Percentiles rank a stretch among this genome's conserved stretches.
phyloP scores from a whole-genome alignment of 1,284 basidiomycete species.

The Waitea zeae region DNA sequence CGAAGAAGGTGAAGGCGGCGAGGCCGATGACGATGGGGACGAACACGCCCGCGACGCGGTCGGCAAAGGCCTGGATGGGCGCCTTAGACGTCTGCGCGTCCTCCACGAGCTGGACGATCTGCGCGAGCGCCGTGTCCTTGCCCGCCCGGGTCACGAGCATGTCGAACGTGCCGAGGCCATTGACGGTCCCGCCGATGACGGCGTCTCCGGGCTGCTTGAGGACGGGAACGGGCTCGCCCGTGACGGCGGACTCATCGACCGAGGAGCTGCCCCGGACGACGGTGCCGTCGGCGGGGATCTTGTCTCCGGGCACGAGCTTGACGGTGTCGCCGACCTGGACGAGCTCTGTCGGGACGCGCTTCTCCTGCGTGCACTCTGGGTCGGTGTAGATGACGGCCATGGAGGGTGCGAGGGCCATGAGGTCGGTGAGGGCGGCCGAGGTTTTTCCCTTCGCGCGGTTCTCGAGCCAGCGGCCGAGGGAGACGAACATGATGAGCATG shows the following conservation, averaged over 20 bases:
- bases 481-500: conserved; percentile 97
- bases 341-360: conserved; percentile 86
- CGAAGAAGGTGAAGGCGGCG: conserved; percentile 66
- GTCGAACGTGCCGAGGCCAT: conserved; percentile 90
- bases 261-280: conserved; percentile 76
- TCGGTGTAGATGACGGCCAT: conserved; percentile 93
- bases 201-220: conserved; percentile 67
- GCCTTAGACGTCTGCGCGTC: conserved; percentile 97
- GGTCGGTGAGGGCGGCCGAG: conserved; percentile 86
- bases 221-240: conserved; percentile 88
- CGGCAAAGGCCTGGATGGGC: conserved; percentile 95
- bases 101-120: conserved; percentile 94
- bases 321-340: conserved; percentile 89
- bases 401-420: conserved; percentile 88
- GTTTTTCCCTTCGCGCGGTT: conserved; percentile 96
- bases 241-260: conserved; percentile 94
- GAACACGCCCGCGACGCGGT: conserved; percentile 88
- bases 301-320: conserved; percentile 93
- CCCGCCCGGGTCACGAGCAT: conserved; percentile 92
- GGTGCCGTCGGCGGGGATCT: conserved; percentile 89
- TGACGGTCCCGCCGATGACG: conserved; percentile 95
- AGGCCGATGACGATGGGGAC: conserved; percentile 86
- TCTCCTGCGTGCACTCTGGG: conserved; percentile 66
- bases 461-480: conserved; percentile 89
- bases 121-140: conserved; percentile 87